Evolutionary conservation across 2,329 filamentous ascomycete genomes (phyloP), one percentile per base, ranked within the genome.

Genomic region (Colletotrichum sojae): DNA sequence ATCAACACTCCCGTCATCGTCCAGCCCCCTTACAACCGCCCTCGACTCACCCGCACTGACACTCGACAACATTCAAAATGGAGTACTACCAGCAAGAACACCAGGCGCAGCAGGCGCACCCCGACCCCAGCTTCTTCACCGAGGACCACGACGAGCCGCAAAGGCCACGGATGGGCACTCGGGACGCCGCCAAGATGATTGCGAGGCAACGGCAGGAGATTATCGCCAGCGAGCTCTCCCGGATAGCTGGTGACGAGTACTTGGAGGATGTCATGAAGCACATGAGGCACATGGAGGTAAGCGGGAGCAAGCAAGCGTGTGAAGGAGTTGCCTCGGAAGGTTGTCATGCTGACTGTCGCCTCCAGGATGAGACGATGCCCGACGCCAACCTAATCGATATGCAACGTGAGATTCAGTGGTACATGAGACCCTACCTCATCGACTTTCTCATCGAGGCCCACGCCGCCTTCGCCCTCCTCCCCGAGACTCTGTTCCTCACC

Each of bases 391-490:
- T 97, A 43, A 99, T 99, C 80, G 96, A 99, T 81, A 98, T 98
- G 82, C 96, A 99, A 83, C 94, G 95, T 73, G 96, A 99, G 87
- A 98, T 99, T 72, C 94, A 98, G 80, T 99, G 96, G 96, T 98
- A 97, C 83, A 99, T 99, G 96, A 88, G 96, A 76, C 96, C 96
- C 0, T 98, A 98, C 81, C 91, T 99, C 43, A 93, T 99, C 78
- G 96, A 99, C 84, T 99, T 99, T 83, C 89, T 99, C 74, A 92
- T 98, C 76, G 96, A 99, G 87, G 96, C 95, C 58, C 96, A 99
- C 78, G 92, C 94, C 73, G 95, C 95, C 70, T 99, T 98, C 83
- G 92, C 94, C 75, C 88, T 99, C 12, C 88, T 98, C 13, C 95
- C 96, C 48, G 94, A 98, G 80, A 99, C 96, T 1, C 88, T 99